Base-by-base conservation (phyloP, 176 grass and related monocot species). In the Oryza meyeriana region DNA sequence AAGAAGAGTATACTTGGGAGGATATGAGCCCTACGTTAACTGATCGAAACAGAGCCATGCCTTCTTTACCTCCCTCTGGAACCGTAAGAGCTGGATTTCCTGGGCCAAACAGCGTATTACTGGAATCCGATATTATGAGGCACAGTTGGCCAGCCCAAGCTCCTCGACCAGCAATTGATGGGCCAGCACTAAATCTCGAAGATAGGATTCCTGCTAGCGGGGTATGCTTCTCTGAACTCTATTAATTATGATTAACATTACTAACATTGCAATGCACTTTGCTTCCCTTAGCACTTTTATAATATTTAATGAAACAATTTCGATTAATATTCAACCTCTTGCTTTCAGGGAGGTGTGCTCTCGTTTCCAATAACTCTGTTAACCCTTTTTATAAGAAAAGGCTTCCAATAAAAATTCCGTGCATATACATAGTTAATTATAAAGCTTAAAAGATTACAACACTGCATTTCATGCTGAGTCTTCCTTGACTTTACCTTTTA, bases 11-110 rank as follows among this genome's bases (percentile, higher is more conserved):
- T 92, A 72, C 82, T 61, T 99, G 97, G 97, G 97, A 99, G 74
- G 85, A 93, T 85, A 99, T 99, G 97, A 94, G 93, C 74, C 97
- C 97, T 47, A 99, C 93, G 86, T 92, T 99, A 84, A 85, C 87
- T 10, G 84, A 86, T 70, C 82, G 72, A 36, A 84, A 73, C 78
- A 92, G 93, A 90, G 90, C 89, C 38, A 35, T 79, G 55, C 80
- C 47, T 66, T 79, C 88, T 77, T 84, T 74, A 50, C 77, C 71
- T 85, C 52, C 14, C 52, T 0, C 77, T 74, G 85, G 80, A 84
- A 81, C 52, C 26, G n/a, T 36, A 57, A 76, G 74, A 88, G 26
- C 70, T 77, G 92, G 89, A 72, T 79, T 95, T 86, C 78, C 78
- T 79, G 89, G 76, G 73, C 38, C 86, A 64, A 85, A 89, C 70